Evolutionary conservation across 2,329 filamentous ascomycete genomes (phyloP).

Genomic region (Aureobasidium mangrovei): DNA sequence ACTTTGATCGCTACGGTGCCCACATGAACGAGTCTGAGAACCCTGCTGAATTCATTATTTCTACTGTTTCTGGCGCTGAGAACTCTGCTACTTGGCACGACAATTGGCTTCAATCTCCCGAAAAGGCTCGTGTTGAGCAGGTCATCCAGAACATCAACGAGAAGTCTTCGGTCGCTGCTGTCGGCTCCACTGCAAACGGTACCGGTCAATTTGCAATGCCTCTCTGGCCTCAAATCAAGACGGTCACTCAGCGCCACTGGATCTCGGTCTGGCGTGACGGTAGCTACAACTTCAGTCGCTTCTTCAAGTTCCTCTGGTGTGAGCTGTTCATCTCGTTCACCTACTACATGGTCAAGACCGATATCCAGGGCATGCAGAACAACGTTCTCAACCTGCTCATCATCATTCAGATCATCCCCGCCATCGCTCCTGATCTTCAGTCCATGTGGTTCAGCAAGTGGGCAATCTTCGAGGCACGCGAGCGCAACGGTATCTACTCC

Average conservation of each 20-base stretch:
- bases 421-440: constrained; percentile 10
- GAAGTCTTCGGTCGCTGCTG: not conserved
- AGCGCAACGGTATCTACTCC: constrained; percentile 51
- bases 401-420: constrained; percentile 7
- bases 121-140: constrained; percentile 32
- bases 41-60: constrained; percentile 67
- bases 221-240: constrained; percentile 6
- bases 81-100: constrained; percentile 32
- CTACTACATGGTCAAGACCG: constrained; percentile 30
- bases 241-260: constrained; percentile 7
- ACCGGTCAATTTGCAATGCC: constrained; percentile 8
- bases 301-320: constrained; percentile 42
- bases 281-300: constrained; percentile 13
- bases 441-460: constrained; percentile 48
- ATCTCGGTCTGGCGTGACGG: constrained; percentile 11
- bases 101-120: constrained; percentile 39
- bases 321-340: constrained; percentile 36
- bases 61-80: constrained; percentile 38
- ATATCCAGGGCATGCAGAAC: constrained; percentile 26
- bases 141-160: constrained; percentile 15
- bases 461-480: constrained; percentile 47
- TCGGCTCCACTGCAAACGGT: not conserved
- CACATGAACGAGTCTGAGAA: constrained; percentile 56
- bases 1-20: constrained; percentile 59
- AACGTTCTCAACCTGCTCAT: constrained; percentile 9